Percentiles rank a stretch among this genome's conserved stretches.
These are phyloP conservation scores for Ophiosphaerella narmari DNA, from an alignment of 2,329 filamentous ascomycete genomes.

Conservation along the genomic window DNA sequence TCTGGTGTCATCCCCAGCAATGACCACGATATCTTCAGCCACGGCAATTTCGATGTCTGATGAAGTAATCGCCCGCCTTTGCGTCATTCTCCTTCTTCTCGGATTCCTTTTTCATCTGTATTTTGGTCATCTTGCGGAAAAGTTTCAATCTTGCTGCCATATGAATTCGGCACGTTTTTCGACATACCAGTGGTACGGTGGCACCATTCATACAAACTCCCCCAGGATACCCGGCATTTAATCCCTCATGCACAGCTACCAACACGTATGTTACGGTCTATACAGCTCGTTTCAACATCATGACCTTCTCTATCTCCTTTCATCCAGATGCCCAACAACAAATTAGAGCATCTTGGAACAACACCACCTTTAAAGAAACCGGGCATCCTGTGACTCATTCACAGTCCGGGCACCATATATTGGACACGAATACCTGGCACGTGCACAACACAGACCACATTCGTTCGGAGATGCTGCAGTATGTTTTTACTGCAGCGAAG, in stretches of 20 bases:
- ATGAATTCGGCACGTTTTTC: slow-evolving; percentile 14
- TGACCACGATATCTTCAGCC: slow-evolving; percentile 56
- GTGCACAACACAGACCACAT: neutral
- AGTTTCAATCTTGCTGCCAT: slow-evolving; percentile 33
- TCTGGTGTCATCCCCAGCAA: slow-evolving; percentile 55
- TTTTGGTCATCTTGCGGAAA: slow-evolving; percentile 28
- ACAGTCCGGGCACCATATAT: slow-evolving; percentile 16
- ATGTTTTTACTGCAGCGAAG: slow-evolving; percentile 1
- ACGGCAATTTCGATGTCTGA: slow-evolving; percentile 46
- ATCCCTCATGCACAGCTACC: slow-evolving; percentile 18
- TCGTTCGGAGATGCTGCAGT: slow-evolving; percentile 1
- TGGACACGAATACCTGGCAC: slow-evolving; percentile 4
- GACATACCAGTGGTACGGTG: slow-evolving; percentile 21
- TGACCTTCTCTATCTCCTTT: neutral
- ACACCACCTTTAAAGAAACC: neutral
- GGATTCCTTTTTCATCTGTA: slow-evolving; percentile 11
- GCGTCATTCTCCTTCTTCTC: slow-evolving; percentile 6
- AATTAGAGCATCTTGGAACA: neutral
- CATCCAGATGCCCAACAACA: neutral
- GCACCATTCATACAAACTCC: slow-evolving; percentile 24
- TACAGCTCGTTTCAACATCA: slow-evolving; percentile 5
- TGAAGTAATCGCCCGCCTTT: slow-evolving; percentile 9
- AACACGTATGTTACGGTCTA: slow-evolving; percentile 27
- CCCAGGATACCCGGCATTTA: slow-evolving; percentile 37
- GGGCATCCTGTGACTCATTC: neutral